A percentile compares a stretch with the other conserved stretches of the same genome.
Conservation (phyloP, 495 filamentous ascomycete genomes). For the Lophiostoma macrostomum region DNA sequence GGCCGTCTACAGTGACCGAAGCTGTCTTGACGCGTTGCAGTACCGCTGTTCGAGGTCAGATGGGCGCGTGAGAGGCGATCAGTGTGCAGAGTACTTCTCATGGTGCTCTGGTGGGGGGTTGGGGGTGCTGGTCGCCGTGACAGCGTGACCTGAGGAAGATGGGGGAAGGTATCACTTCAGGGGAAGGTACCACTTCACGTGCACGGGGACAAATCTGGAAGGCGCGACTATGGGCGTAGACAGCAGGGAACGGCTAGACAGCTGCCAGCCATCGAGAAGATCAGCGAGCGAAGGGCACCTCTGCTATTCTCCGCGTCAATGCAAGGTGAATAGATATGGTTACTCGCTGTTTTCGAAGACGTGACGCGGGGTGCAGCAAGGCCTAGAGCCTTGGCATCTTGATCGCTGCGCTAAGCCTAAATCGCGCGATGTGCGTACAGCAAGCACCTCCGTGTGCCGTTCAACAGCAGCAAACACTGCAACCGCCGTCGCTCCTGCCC, state of each 20-base stretch:
- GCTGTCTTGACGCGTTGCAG: constrained; percentile 94
- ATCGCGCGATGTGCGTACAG: constrained; percentile 13
- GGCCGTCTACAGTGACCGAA: constrained; percentile 94
- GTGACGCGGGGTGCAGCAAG: not conserved
- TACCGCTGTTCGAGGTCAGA: constrained; percentile 60
- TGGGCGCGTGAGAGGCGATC: not conserved
- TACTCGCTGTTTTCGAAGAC: not conserved
- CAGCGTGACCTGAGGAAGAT: not conserved
- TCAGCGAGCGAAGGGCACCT: not conserved
- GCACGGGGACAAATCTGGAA: no score
- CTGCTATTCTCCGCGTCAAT: no score
- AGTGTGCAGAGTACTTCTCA: constrained; percentile 16
- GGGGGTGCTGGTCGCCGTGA: not conserved
- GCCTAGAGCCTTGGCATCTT: not conserved
- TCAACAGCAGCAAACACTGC: constrained; percentile 10
- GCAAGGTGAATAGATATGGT: not conserved
- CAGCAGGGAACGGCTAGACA: not conserved
- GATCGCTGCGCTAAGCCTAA: constrained; percentile 25
- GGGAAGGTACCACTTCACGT: not conserved
- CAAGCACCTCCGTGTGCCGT: constrained; percentile 4
- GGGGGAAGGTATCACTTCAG: not conserved
- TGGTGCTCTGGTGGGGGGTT: constrained; percentile 2
- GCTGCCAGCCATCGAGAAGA: not conserved
- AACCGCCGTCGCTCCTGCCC: not conserved
- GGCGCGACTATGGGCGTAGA: no score